These are phyloP conservation scores for Phytophthora colocasiae DNA, from an alignment of 352 stramenopile genomes.

Conservation along the genomic window DNA sequence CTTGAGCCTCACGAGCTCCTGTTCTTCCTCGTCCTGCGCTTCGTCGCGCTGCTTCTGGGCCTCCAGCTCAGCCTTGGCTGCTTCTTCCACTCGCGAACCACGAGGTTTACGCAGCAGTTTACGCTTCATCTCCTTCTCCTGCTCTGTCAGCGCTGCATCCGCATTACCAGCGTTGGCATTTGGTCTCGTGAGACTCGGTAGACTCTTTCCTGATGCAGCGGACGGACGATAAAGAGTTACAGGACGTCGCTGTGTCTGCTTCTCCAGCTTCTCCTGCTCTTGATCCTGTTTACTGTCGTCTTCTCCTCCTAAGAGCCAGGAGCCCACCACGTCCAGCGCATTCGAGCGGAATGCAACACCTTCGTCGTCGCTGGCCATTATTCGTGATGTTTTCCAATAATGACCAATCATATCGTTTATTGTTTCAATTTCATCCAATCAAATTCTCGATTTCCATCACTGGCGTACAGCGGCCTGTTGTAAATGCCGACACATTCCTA, in stretches of 20 bases:
- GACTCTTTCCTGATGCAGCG: slow-evolving; percentile 21
- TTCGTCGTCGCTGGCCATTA: slow-evolving; percentile 52
- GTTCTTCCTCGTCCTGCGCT: slow-evolving; percentile 64
- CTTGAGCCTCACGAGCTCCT: slow-evolving; percentile 62
- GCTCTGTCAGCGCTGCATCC: slow-evolving; percentile 45
- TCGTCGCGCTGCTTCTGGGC: slow-evolving; percentile 40
- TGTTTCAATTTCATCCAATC: slow-evolving; percentile 23
- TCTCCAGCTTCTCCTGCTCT: slow-evolving; percentile 20
- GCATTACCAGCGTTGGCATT: slow-evolving; percentile 11
- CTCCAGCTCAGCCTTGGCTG: slow-evolving; percentile 39
- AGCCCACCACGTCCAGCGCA: slow-evolving; percentile 71
- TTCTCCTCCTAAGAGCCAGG: slow-evolving; percentile 59
- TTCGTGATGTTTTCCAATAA: slow-evolving; percentile 11
- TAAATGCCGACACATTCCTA: neutral
- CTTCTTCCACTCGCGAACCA: slow-evolving; percentile 42
- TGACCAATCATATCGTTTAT: slow-evolving; percentile 16
- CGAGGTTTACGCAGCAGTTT: slow-evolving; percentile 70
- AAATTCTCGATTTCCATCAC: too few species aligned
- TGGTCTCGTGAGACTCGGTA: slow-evolving; percentile 42
- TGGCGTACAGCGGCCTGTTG: slow-evolving; percentile 4
- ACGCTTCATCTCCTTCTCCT: slow-evolving; percentile 77
- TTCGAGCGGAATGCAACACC: slow-evolving; percentile 57
- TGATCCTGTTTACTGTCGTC: slow-evolving; percentile 10
- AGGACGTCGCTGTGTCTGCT: slow-evolving; percentile 19
- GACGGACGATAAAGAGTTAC: slow-evolving; percentile 70